These are phyloP conservation scores for Pythium rishiriense DNA, from an alignment of 352 stramenopile species.

Conservation along the genomic window DNA sequence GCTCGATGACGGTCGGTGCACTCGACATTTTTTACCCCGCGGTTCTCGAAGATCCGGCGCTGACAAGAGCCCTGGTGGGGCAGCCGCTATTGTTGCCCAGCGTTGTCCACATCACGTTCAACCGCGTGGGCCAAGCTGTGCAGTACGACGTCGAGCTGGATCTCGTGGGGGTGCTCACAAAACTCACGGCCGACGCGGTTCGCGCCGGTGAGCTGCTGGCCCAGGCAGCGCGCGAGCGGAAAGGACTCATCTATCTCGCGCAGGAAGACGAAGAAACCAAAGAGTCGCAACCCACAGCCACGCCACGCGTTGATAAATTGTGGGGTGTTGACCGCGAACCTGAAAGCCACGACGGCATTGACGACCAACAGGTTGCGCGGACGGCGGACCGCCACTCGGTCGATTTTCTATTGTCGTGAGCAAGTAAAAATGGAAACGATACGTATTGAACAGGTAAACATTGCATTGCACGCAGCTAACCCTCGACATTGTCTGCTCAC, in stretches of 20 bases:
- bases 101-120: neutral
- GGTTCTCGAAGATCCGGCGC: neutral
- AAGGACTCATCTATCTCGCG: neutral
- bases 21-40: neutral
- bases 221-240: neutral
- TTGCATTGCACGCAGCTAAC: too few species aligned
- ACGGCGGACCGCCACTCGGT: neutral
- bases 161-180: neutral
- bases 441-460: too few species aligned
- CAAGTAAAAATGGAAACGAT: too few species aligned
- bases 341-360: neutral
- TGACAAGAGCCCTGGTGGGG: neutral
- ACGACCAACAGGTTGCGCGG: neutral
- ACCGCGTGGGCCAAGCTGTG: neutral
- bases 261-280: neutral
- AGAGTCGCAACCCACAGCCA: neutral
- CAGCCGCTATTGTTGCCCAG: neutral
- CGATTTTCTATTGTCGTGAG: neutral
- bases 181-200: neutral
- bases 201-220: neutral
- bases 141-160: slow-evolving; percentile 6
- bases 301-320: neutral
- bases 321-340: neutral
- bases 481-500: neutral
- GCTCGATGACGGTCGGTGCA: neutral